Base-by-base conservation (phyloP, 1,139 yeast species). In the Meyerozyma elateridarum region DNA sequence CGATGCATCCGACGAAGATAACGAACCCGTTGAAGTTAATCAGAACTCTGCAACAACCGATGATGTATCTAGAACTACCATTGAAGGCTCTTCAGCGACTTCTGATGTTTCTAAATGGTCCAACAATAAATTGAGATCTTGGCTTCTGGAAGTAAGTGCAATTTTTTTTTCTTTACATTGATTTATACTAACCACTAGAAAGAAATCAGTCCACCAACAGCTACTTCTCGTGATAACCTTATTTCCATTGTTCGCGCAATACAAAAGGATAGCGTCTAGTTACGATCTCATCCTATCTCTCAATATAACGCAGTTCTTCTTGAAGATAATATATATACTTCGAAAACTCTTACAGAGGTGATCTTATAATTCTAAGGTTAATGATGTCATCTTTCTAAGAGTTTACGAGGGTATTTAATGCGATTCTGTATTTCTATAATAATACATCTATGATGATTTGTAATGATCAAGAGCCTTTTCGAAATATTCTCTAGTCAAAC, bases 401-500 rank as follows among this genome's bases (percentile, higher is more conserved):
- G 20, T 20, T 14, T 31, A n/a, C 35, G 25, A 20, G 36, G 21
- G 26, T 33, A 24, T 29, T 19, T 30, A 27, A 11, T 19, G 11
- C 19, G 17, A 27, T 8, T 6, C 9, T n/a, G 4, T n/a, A 11
- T n/a, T n/a, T n/a, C 9, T 26, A 26, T 25, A 25, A 25, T 25
- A 13, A n/a, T n/a, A n/a, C n/a, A n/a, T n/a, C n/a, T n/a, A n/a
- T n/a, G n/a, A n/a, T n/a, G 6, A 26, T 25, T 16, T 29, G 17
- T 6, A 25, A 22, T 25, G 29, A 14, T 30, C 21, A 27, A 28
- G 18, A 34, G 70, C 81, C 2, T 52, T 45, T 30, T 69, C 61
- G 42, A 72, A 78, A 5, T 73, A 51, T 4, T 50, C 40, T 49
- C 71, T 56, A 1, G 77, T 74, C 26, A 81, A 59, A 1, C 87